Conservation (phyloP, 306 rosid species). For the Casuarina cunninghamiana region DNA sequence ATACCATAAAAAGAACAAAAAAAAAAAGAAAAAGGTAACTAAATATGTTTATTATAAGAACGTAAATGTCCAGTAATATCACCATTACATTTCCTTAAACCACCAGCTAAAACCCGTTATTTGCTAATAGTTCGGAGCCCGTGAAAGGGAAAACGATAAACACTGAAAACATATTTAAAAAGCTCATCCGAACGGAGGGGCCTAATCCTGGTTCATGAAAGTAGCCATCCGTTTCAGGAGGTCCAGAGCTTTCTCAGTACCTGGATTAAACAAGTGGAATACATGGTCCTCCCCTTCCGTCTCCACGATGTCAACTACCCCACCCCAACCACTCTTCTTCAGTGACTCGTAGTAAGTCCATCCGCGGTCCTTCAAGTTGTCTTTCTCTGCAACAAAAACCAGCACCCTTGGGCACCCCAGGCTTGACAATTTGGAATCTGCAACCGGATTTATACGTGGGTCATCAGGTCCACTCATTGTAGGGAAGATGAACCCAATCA, state of each 20-base stretch:
- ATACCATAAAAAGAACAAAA: too few relatives aligned
- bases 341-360: constrained; percentile 32
- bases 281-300: constrained; percentile 40
- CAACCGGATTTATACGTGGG: constrained; percentile 25
- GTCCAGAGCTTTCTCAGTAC: background rate
- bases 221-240: background rate
- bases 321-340: constrained; percentile 48
- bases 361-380: constrained; percentile 33
- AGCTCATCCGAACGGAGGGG: background rate
- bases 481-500: constrained; percentile 27
- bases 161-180: too few relatives aligned
- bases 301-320: constrained; percentile 31
- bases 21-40: too few relatives aligned
- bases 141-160: background rate
- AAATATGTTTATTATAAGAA: too few relatives aligned
- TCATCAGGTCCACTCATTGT: constrained; percentile 30
- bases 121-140: too few relatives aligned
- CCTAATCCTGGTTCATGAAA: background rate
- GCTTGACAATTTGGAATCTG: constrained; percentile 38
- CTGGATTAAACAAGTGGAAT: constrained; percentile 36
- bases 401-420: constrained; percentile 35
- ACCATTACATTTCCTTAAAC: too few relatives aligned
- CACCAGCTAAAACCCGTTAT: background rate
- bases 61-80: too few relatives aligned
- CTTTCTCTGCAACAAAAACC: constrained; percentile 44